Conservation (phyloP, 257 asterid species). For the Forsythia suspensa region DNA sequence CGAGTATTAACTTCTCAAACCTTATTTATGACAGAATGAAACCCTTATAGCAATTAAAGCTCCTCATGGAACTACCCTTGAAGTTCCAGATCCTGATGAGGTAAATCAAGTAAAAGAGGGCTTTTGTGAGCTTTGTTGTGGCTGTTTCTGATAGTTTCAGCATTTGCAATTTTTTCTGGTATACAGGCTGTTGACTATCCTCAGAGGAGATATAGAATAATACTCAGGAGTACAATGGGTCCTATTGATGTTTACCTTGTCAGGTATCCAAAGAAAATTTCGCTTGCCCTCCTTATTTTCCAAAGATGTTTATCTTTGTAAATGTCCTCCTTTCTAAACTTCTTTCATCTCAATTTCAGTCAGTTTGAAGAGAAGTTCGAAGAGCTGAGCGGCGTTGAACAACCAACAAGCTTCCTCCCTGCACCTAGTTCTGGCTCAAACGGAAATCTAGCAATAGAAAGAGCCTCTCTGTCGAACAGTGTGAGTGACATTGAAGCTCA, state of each 20-base stretch:
- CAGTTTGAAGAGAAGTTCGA: constrained; percentile 94
- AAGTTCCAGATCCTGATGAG: constrained; percentile 99
- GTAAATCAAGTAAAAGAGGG: constrained; percentile 34
- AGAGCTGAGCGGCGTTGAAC: constrained; percentile 64
- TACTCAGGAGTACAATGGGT: constrained; percentile 97
- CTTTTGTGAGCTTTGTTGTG: constrained; percentile 16
- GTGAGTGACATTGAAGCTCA: constrained; percentile 39
- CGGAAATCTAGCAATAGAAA: constrained; percentile 46
- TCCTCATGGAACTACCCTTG: constrained; percentile 97
- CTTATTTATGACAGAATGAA: constrained; percentile 60
- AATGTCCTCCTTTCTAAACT: not conserved
- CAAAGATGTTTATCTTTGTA: constrained; percentile 8
- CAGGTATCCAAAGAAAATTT: constrained; percentile 45
- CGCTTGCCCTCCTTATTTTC: constrained; percentile 11
- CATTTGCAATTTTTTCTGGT: constrained; percentile 13
- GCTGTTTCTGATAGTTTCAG: constrained; percentile 26
- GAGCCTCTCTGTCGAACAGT: constrained; percentile 33
- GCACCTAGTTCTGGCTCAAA: constrained; percentile 69
- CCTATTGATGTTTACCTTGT: constrained; percentile 96
- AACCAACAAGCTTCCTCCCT: constrained; percentile 46
- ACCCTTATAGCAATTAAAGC: constrained; percentile 91
- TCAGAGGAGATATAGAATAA: constrained; percentile 91
- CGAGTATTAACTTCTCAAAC: constrained; percentile 18
- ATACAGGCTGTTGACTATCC: constrained; percentile 86
- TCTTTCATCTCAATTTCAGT: constrained; percentile 40